Percentiles rank a stretch among this genome's conserved stretches.
phyloP scores from a whole-genome alignment of 1,284 basidiomycete species.

The Pyrrhoderma noxium region DNA sequence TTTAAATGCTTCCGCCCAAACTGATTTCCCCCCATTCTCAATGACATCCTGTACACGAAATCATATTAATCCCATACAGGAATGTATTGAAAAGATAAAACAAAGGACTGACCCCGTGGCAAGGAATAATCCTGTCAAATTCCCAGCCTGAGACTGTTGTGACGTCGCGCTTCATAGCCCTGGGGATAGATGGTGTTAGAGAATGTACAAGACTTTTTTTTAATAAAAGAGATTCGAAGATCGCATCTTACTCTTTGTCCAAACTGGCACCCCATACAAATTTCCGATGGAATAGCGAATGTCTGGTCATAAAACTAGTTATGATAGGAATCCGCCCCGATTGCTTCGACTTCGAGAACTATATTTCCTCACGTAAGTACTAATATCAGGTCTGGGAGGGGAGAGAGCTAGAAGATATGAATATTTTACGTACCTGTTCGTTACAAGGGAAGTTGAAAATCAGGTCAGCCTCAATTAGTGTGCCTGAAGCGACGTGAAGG shows the following conservation, averaged over 20 bases:
- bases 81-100: not conserved
- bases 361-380: slow-evolving; percentile 29
- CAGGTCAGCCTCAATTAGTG: slow-evolving; percentile 82
- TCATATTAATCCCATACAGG: not conserved
- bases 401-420: slow-evolving; percentile 46
- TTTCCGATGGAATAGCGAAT: slow-evolving; percentile 52
- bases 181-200: slow-evolving; percentile 27
- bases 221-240: slow-evolving; percentile 17
- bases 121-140: slow-evolving; percentile 85
- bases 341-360: slow-evolving; percentile 48
- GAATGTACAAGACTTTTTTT: not conserved
- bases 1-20: slow-evolving; percentile 49
- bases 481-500: slow-evolving; percentile 71
- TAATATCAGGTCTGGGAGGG: slow-evolving; percentile 39
- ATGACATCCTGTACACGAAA: slow-evolving; percentile 32
- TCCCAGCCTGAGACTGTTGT: slow-evolving; percentile 75
- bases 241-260: slow-evolving; percentile 58
- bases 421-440: slow-evolving; percentile 64
- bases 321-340: slow-evolving; percentile 41
- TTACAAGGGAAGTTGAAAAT: slow-evolving; percentile 83
- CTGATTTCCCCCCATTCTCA: slow-evolving; percentile 63
- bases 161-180: slow-evolving; percentile 68
- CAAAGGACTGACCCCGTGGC: slow-evolving; percentile 67
- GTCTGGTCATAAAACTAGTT: slow-evolving; percentile 45
- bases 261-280: slow-evolving; percentile 43